A percentile compares a stretch with the other conserved stretches of the same genome.
Evolutionary conservation across 345 rosid genomes (phyloP).

Genomic region (Syzygium aqueum): DNA sequence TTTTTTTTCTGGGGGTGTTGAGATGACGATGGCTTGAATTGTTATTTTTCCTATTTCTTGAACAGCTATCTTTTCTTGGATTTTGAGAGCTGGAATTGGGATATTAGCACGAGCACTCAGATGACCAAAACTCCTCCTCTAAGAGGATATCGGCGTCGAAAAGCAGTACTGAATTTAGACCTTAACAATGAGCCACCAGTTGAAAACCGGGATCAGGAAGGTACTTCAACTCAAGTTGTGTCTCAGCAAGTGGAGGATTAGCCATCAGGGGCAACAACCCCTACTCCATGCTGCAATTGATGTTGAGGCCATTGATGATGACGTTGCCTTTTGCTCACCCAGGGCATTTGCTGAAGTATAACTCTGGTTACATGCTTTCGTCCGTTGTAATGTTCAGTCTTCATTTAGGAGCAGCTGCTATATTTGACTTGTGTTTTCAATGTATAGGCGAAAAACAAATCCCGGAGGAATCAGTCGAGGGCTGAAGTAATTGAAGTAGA

Average conservation of each 20-base stretch:
- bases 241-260: neutral
- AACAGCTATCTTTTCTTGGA: neutral
- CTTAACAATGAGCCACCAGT: constrained; percentile 30
- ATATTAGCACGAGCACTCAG: constrained; percentile 32
- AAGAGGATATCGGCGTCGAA: constrained; percentile 50
- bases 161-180: constrained; percentile 30
- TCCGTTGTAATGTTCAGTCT: neutral
- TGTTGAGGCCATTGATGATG: constrained; percentile 79
- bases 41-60: neutral
- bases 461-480: constrained; percentile 36
- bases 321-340: constrained; percentile 65
- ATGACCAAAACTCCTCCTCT: constrained; percentile 22
- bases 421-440: constrained; percentile 3
- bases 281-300: constrained; percentile 32
- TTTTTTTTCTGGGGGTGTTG: neutral
- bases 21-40: neutral
- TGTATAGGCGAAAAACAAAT: constrained; percentile 64
- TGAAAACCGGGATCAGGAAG: constrained; percentile 51
- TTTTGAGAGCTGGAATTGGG: neutral
- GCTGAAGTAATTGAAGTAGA: constrained; percentile 50
- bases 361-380: neutral
- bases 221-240: constrained; percentile 34
- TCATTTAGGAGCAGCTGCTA: constrained; percentile 4
- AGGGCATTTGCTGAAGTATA: constrained; percentile 70
- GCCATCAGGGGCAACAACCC: neutral